Base-by-base conservation (phyloP, 1,139 yeast genomes). In the Geotrichum cucujoidarum region DNA sequence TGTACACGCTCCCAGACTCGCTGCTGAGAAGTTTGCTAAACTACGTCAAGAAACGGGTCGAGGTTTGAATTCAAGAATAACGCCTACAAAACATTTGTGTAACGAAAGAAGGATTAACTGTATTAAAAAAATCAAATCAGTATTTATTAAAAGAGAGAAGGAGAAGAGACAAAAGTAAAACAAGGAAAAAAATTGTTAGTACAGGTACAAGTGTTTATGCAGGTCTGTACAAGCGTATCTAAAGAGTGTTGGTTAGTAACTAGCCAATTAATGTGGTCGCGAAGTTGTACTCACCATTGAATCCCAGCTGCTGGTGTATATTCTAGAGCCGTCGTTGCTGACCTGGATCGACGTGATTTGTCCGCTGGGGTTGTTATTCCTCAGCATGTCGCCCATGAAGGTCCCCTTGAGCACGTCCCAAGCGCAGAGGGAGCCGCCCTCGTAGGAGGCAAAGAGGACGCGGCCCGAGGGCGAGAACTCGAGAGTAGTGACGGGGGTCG, bases 11-110 rank as follows among this genome's bases (percentile, higher is more conserved):
- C 59, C 98, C 98, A 18, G 97, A 90, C 65, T 81, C 88, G 37
- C 74, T 92, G 64, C 77, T 92, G 67, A 88, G 85, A 70, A 86
- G 95, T 75, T 75, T 92, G 67, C 89, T 95, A 95, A 97, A 92
- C 59, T 90, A 86, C 65, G 95, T 88, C 42, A 82, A 81, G 68
- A 86, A 86, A 69, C 57, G 68, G 31, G 59, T n/a, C n/a, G n/a
- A n/a, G n/a, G 36, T 33, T 17, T 33, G 11, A 18, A 17, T 33
- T n/a, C n/a, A n/a, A n/a, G n/a, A n/a, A n/a, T n/a, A n/a, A n/a
- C n/a, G n/a, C n/a, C n/a, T n/a, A n/a, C n/a, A n/a, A n/a, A n/a
- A n/a, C n/a, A n/a, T n/a, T n/a, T n/a, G n/a, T n/a, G n/a, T n/a
- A n/a, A n/a, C n/a, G n/a, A n/a, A n/a, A n/a, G n/a, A n/a, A 25